A percentile compares a stretch with the other conserved stretches of the same genome.
These are phyloP conservation scores for Aureobasidium melanogenum DNA, from an alignment of 2,329 filamentous ascomycete genomes.

Conservation along the genomic window DNA sequence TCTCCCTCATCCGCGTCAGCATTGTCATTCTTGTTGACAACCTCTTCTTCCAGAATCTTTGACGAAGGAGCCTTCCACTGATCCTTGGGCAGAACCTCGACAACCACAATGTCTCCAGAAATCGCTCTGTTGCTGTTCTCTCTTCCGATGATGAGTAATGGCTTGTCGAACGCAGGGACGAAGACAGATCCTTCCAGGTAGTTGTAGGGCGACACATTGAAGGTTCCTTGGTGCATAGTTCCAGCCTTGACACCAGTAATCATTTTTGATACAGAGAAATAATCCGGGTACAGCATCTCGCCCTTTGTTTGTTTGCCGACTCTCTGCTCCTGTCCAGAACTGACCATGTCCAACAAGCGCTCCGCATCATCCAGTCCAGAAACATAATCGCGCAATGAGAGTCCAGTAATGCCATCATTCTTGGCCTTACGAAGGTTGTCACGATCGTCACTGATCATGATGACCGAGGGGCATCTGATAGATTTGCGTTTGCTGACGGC, in stretches of 20 bases:
- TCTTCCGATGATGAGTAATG: conserved; percentile 77
- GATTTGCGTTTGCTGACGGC: conserved; percentile 48
- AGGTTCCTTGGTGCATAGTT: conserved; percentile 84
- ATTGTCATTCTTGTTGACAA: conserved; percentile 86
- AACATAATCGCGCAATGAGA: conserved; percentile 67
- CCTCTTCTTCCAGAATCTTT: conserved; percentile 91
- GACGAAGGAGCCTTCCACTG: conserved; percentile 96
- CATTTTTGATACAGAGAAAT: conserved; percentile 82
- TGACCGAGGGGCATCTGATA: conserved; percentile 59
- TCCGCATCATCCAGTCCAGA: conserved; percentile 73
- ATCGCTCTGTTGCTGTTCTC: conserved; percentile 95
- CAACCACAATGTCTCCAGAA: conserved; percentile 84
- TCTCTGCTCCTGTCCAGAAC: conserved; percentile 62
- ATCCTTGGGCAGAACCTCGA: conserved; percentile 85
- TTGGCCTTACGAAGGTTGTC: conserved; percentile 79
- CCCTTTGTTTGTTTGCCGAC: conserved; percentile 56
- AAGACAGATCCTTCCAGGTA: conserved; percentile 91
- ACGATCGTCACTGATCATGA: conserved; percentile 90
- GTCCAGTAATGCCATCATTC: conserved; percentile 61
- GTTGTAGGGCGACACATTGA: conserved; percentile 96
- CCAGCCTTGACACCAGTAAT: conserved; percentile 88
- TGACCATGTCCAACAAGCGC: conserved; percentile 86
- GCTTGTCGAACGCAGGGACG: conserved; percentile 81
- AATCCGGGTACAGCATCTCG: conserved; percentile 78
- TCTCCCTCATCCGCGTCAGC: conserved; percentile 67